phyloP scores from a whole-genome alignment of 352 stramenopile genomes.

The Globisporangium cederbergense region DNA sequence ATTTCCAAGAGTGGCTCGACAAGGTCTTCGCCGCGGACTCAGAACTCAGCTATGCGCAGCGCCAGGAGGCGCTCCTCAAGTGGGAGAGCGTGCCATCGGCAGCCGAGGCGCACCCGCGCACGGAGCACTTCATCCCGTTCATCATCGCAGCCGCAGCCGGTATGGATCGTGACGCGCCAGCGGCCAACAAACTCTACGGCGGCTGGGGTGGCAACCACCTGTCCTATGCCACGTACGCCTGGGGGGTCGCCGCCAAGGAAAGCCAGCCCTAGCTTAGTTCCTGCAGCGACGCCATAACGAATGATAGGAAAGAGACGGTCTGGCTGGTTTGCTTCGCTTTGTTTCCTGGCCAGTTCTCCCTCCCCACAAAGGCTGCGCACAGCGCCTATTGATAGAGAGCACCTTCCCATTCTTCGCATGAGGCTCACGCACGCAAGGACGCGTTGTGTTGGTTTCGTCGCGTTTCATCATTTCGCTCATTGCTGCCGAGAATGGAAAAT shows the following conservation, averaged over 20 bases:
- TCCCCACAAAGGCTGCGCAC: neutral
- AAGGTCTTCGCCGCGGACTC: slow-evolving; percentile 23
- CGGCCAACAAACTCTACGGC: slow-evolving; percentile 32
- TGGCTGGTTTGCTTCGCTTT: neutral
- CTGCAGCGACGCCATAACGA: neutral
- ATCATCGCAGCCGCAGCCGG: slow-evolving; percentile 46
- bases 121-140: slow-evolving; percentile 62
- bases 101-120: slow-evolving; percentile 29
- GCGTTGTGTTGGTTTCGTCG: neutral
- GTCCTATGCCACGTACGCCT: slow-evolving; percentile 43
- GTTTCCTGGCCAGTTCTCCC: neutral
- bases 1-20: slow-evolving; percentile 48
- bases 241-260: slow-evolving; percentile 16
- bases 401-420: neutral
- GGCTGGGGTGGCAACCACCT: slow-evolving; percentile 34
- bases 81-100: slow-evolving; percentile 43
- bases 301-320: neutral
- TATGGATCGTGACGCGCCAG: slow-evolving; percentile 33
- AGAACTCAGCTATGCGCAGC: slow-evolving; percentile 27
- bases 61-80: slow-evolving; percentile 31
- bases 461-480: neutral
- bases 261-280: neutral
- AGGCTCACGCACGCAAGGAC: neutral
- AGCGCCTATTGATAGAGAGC: neutral
- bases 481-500: neutral